Evolutionary conservation across 345 rosid genomes (phyloP), one percentile per base, ranked within the genome.

Genomic region (Acer negundo): DNA sequence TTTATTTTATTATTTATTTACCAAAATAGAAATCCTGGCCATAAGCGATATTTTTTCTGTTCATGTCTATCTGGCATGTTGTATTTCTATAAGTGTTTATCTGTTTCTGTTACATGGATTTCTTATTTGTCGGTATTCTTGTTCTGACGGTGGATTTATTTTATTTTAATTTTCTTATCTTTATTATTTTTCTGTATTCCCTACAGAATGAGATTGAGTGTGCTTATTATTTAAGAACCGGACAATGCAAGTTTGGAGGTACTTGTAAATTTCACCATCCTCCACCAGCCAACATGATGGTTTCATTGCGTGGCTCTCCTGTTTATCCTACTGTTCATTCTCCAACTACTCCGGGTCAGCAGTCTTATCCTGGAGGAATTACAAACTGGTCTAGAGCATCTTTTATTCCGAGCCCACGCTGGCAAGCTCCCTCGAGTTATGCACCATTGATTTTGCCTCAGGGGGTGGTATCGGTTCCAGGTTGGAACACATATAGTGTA

Each of bases 191-290:
- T 65, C 56, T 76, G 74, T 74, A 67, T 73, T 69, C 62, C 68
- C 55, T 84, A 83, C 89, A 97, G 99, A 88, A 89, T 81, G 99
- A 97, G 85, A 67, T 75, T 47, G 99, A 93, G 85, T 97, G 99
- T 82, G 89, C 92, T 64, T 97, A 94, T 79, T 97, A 94, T 81
- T 85, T 94, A 82, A 93, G 96, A 89, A 97, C 98, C 8, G 99
- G 98, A 70, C 97, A 91, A 56, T 97, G 99, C 90, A 97, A 94
- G 86, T 97, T 91, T 78, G 98, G 96, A 70, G 85, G 80, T 59
- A 94, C 98, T 71, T 97, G 99, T 87, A 97, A 94, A 83, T 97
- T 89, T 83, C 98, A 97, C 76, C 99, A 95, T 84, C 98, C 92
- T 82, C 99, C 90, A 82, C 94, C 96, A 85, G 81, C 88, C 73